A percentile compares a stretch with the other conserved stretches of the same genome.
Conservation (phyloP, 2,329 filamentous ascomycete genomes). For the Thermoascus crustaceus region DNA sequence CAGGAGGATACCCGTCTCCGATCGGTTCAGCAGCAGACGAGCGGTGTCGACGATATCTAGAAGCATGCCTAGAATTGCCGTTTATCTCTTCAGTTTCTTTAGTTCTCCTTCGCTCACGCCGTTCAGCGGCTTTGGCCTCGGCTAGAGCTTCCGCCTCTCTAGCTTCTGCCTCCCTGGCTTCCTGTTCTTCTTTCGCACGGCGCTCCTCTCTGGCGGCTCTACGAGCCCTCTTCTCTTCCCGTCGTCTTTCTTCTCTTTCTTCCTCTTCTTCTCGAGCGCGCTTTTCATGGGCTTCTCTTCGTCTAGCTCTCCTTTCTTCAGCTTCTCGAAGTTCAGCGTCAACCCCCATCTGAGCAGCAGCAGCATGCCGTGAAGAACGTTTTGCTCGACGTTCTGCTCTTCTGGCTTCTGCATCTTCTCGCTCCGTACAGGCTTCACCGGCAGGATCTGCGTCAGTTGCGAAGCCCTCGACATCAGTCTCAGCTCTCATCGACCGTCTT, state of each 20-base stretch:
- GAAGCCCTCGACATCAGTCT: conserved; percentile 43
- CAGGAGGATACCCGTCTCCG: conserved; percentile 17
- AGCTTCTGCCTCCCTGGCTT: conserved; percentile 21
- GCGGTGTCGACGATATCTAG: conserved; percentile 24
- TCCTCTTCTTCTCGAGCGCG: conserved; percentile 30
- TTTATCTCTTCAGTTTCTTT: conserved; percentile 25
- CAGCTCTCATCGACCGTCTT: conserved; percentile 36
- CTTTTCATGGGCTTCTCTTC: conserved; percentile 35
- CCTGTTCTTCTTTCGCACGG: conserved; percentile 21
- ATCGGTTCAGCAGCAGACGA: conserved; percentile 23
- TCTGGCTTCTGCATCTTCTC: conserved; percentile 52
- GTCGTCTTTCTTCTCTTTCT: conserved; percentile 25
- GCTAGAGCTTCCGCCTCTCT: conserved; percentile 13
- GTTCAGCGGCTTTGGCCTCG: conserved; percentile 31
- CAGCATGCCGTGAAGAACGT: conserved; percentile 32
- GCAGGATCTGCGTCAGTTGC: conserved; percentile 36
- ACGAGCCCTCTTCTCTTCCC: conserved; percentile 24
- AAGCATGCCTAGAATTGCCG: conserved; percentile 15
- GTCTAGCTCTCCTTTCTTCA: conserved; percentile 40
- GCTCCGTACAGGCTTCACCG: conserved; percentile 30
- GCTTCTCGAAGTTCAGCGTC: conserved; percentile 22
- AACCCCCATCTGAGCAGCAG: conserved; percentile 26
- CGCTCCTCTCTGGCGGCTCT: conserved; percentile 27
- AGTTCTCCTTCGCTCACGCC: conserved; percentile 32
- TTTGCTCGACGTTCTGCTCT: conserved; percentile 55